phyloP scores from a whole-genome alignment of 352 stramenopile species.

The Globisporangium barbulae region DNA sequence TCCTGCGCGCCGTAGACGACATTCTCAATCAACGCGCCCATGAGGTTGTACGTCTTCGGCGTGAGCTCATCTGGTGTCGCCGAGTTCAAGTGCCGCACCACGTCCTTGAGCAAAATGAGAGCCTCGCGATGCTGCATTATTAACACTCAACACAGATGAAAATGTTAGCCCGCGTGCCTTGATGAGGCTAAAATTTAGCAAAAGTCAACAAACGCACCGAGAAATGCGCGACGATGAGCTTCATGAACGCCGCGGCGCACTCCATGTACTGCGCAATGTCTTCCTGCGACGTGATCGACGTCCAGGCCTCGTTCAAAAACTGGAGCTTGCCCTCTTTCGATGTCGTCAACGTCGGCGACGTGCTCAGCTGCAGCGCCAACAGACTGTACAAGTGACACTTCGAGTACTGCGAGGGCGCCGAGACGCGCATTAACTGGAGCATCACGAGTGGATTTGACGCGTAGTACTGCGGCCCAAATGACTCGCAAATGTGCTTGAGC shows the following conservation, averaged over 20 bases:
- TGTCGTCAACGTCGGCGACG: conserved; percentile 23
- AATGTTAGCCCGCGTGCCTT: not conserved
- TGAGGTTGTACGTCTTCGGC: conserved; percentile 57
- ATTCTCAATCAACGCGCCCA: conserved; percentile 75
- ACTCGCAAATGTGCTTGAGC: conserved; percentile 80
- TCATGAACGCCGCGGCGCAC: conserved; percentile 81
- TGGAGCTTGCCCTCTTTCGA: conserved; percentile 50
- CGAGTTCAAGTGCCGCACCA: conserved; percentile 78
- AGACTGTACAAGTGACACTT: conserved; percentile 74
- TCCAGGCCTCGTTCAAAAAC: conserved; percentile 88
- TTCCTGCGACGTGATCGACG: conserved; percentile 63
- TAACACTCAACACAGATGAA: conserved; percentile 1
- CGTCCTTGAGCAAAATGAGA: conserved; percentile 80
- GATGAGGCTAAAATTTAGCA: not conserved
- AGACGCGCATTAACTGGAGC: conserved; percentile 61
- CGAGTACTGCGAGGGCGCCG: conserved; percentile 51
- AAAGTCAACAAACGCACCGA: conserved; percentile 24
- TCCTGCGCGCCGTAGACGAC: conserved; percentile 70
- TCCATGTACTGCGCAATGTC: conserved; percentile 81
- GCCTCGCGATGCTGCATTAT: conserved; percentile 60
- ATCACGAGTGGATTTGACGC: conserved; percentile 49
- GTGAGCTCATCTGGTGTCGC: conserved; percentile 57
- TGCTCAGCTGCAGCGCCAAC: conserved; percentile 57
- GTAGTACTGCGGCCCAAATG: conserved; percentile 68
- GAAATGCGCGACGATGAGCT: conserved; percentile 84